A percentile compares a stretch with the other conserved stretches of the same genome.
Conservation (phyloP, 2,329 filamentous ascomycete species). For the Shiraia bambusicola region DNA sequence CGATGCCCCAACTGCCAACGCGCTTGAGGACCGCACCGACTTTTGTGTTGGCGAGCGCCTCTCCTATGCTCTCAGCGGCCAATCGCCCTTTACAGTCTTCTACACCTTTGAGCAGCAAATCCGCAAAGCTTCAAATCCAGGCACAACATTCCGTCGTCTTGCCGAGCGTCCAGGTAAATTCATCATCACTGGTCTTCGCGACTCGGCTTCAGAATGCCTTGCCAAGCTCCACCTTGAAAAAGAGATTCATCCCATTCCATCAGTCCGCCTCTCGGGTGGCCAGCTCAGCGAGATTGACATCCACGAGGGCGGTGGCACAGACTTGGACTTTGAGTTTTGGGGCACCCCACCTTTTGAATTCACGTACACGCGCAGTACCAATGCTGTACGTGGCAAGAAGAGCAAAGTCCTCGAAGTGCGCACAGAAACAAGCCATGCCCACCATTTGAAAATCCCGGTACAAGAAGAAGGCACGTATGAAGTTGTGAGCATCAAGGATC, state of each 20-base stretch:
- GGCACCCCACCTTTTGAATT: slow-evolving; percentile 97
- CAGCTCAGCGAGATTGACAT: slow-evolving; percentile 82
- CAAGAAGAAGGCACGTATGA: slow-evolving; percentile 97
- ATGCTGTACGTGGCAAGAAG: slow-evolving; percentile 65
- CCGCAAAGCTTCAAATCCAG: slow-evolving; percentile 75
- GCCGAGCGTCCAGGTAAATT: slow-evolving; percentile 90
- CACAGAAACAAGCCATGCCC: slow-evolving; percentile 80
- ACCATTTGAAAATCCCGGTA: slow-evolving; percentile 77
- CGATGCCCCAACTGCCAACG: slow-evolving; percentile 86
- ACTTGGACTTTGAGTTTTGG: slow-evolving; percentile 93
- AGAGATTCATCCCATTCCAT: slow-evolving; percentile 86
- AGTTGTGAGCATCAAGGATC: slow-evolving; percentile 93
- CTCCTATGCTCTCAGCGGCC: slow-evolving; percentile 86
- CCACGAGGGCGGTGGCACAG: slow-evolving; percentile 91
- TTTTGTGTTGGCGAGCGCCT: slow-evolving; percentile 96
- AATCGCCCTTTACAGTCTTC: slow-evolving; percentile 86
- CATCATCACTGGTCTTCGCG: slow-evolving; percentile 80
- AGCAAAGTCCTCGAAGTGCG: slow-evolving; percentile 79
- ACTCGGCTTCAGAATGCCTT: slow-evolving; percentile 85
- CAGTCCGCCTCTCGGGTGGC: slow-evolving; percentile 85
- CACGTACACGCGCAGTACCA: slow-evolving; percentile 89
- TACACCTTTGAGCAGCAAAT: slow-evolving; percentile 82
- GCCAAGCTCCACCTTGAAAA: slow-evolving; percentile 77
- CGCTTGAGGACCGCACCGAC: slow-evolving; percentile 79
- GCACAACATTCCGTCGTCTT: slow-evolving; percentile 87